Conservation (phyloP, 352 stramenopile species). For the Phytophthora fragariae region DNA sequence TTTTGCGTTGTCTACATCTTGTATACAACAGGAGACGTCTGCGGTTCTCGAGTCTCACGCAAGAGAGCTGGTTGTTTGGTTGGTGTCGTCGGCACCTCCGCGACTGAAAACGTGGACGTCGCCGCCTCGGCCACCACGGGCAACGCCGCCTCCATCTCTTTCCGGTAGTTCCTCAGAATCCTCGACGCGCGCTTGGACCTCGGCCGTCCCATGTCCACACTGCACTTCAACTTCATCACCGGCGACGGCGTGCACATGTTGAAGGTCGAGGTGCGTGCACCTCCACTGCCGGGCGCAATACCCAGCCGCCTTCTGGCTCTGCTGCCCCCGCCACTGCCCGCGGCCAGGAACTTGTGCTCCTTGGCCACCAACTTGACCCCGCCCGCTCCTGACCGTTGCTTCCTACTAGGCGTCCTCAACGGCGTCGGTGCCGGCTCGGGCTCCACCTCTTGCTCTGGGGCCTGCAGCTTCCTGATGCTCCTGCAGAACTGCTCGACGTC, state of each 20-base stretch:
- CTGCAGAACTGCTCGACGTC: slow-evolving; percentile 54
- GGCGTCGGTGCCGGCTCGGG: slow-evolving; percentile 17
- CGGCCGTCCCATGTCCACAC: slow-evolving; percentile 78
- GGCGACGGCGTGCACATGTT: slow-evolving; percentile 83
- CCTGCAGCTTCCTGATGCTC: slow-evolving; percentile 44
- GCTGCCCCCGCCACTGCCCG: slow-evolving; percentile 17
- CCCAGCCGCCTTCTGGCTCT: slow-evolving; percentile 33
- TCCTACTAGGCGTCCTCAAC: slow-evolving; percentile 37
- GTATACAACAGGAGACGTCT: slow-evolving; percentile 37
- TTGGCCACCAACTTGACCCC: slow-evolving; percentile 47
- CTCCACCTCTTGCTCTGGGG: background rate
- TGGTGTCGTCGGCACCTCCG: slow-evolving; percentile 7
- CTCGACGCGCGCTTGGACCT: slow-evolving; percentile 68
- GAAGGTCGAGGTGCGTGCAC: slow-evolving; percentile 49
- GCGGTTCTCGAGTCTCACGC: slow-evolving; percentile 16
- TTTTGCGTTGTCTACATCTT: slow-evolving; percentile 32
- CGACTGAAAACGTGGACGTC: slow-evolving; percentile 17
- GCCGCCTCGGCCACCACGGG: slow-evolving; percentile 37
- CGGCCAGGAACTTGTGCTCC: slow-evolving; percentile 43
- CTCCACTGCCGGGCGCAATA: slow-evolving; percentile 19
- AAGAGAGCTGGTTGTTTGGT: slow-evolving; percentile 23
- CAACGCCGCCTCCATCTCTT: slow-evolving; percentile 66
- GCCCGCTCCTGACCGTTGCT: slow-evolving; percentile 14
- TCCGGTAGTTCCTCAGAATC: slow-evolving; percentile 50
- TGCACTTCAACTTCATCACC: slow-evolving; percentile 81